phyloP scores from a whole-genome alignment of 306 rosid species.

The Lupinus albus region DNA sequence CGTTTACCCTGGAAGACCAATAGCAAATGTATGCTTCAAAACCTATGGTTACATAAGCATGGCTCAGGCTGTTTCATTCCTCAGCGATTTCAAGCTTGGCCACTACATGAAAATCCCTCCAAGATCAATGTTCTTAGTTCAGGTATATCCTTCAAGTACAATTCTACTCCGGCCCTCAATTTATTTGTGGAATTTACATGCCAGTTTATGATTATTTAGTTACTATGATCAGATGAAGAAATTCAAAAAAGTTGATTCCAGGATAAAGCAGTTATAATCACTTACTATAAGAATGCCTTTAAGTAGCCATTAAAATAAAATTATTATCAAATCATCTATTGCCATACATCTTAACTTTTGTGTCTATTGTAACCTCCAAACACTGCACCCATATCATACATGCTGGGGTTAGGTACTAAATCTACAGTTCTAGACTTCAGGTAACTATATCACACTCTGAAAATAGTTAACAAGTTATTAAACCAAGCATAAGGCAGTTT shows the following conservation, averaged over 20 bases:
- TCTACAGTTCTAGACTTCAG: too few relatives aligned
- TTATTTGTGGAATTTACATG: not conserved
- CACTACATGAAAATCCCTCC: constrained; percentile 89
- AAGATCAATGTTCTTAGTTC: constrained; percentile 81
- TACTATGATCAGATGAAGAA: constrained; percentile 13
- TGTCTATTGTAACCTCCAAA: too few relatives aligned
- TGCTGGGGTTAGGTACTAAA: too few relatives aligned
- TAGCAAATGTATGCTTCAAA: constrained; percentile 86
- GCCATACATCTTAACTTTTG: too few relatives aligned
- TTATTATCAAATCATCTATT: not conserved
- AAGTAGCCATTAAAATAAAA: not conserved
- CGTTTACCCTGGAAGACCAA: constrained; percentile 72
- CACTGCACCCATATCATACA: too few relatives aligned
- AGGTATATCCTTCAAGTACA: constrained; percentile 43
- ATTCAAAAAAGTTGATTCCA: not conserved
- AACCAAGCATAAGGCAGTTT: too few relatives aligned
- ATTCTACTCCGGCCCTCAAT: not conserved
- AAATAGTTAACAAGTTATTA: too few relatives aligned
- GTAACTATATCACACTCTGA: too few relatives aligned
- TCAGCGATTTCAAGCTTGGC: constrained; percentile 73
- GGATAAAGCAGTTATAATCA: not conserved
- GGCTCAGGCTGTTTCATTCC: constrained; percentile 81
- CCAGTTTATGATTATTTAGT: constrained; percentile 9
- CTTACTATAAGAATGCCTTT: not conserved
- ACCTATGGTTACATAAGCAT: constrained; percentile 75